Base-by-base conservation (phyloP, 306 rosid genomes). In the Hippophae gyantsensis region DNA sequence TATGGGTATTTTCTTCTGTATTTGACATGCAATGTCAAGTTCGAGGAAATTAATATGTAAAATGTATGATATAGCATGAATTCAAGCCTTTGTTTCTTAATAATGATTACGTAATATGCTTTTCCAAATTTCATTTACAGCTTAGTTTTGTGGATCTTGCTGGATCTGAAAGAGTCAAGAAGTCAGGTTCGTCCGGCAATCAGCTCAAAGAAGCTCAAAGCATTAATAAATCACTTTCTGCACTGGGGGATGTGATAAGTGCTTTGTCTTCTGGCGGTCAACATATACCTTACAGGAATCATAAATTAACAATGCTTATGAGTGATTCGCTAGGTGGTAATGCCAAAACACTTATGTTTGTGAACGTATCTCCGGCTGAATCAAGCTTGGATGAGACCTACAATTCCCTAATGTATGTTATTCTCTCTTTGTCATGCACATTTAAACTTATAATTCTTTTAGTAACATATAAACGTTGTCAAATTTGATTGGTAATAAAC, bases 81-180 rank as follows among this genome's bases (percentile, higher is more conserved):
- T 60, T 27, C 14, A 65, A 26, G 43, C 4, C 38, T 32, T 32
- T 32, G 38, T 32, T 32, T 32, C 38, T 32, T 32, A 32, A 32
- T 32, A 32, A 32, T 32, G 38, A 32, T 44, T 65, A 23, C 57
- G 10, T 45, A 46, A n/a, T 55, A 8, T 59, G 38, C 6, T 6
- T 12, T n/a, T 12, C 13, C 7, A 23, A 48, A 78, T 56, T 61
- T 69, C 10, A 60, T 46, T 42, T 73, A 64, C 76, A 88, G 97
- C 71, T 93, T 67, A 93, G 99, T 75, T 93, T 93, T 72, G 99
- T 93, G 64, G 99, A 93, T 74, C 99, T 93, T 66, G 99, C 99
- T 54, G 99, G 99, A 32, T 93, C 97, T 13, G 95, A 93, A 69
- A 84, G 99, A 66, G 63, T 88, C 13, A 93, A 93, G 78, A 93